Conservation (phyloP, 108 stramenopile genomes). For the Nitzschia palea region DNA sequence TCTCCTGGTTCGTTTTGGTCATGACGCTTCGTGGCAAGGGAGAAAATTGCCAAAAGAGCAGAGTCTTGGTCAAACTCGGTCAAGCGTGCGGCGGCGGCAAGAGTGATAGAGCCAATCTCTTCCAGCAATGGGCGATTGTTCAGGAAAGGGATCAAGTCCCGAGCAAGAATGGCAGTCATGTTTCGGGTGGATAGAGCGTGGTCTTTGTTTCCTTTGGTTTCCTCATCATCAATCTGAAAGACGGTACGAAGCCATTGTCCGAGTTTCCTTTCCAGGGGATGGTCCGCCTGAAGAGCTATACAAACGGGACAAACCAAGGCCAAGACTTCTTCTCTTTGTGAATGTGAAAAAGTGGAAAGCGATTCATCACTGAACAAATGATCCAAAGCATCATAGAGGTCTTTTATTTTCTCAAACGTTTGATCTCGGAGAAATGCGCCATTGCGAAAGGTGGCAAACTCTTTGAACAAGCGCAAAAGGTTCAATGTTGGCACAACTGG, state of each 20-base stretch:
- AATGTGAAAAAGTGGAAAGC: background rate
- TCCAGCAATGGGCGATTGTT: constrained; percentile 25
- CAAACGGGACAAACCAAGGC: background rate
- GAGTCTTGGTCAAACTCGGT: constrained; percentile 19
- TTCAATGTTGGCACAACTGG: constrained; percentile 6
- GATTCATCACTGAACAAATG: background rate
- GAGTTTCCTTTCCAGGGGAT: background rate
- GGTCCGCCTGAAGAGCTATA: background rate
- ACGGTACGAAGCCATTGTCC: background rate
- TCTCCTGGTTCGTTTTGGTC: too few relatives aligned
- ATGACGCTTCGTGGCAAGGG: constrained; percentile 11
- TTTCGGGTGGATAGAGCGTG: background rate
- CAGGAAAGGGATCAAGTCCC: constrained; percentile 53
- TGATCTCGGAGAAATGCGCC: background rate
- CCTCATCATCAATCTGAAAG: background rate
- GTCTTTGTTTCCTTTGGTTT: background rate
- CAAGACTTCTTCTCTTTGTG: background rate
- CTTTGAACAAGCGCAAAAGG: background rate
- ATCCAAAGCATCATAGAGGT: constrained; percentile 9
- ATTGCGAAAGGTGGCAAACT: background rate
- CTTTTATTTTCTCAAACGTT: background rate
- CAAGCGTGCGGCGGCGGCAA: constrained; percentile 40
- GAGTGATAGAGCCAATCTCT: constrained; percentile 40
- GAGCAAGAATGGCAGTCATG: constrained; percentile 35
- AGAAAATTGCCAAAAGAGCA: constrained; percentile 39